Percentiles rank a stretch among this genome's conserved stretches.
phyloP scores from a whole-genome alignment of 257 asterid genomes.

The Solanum clarkiae region DNA sequence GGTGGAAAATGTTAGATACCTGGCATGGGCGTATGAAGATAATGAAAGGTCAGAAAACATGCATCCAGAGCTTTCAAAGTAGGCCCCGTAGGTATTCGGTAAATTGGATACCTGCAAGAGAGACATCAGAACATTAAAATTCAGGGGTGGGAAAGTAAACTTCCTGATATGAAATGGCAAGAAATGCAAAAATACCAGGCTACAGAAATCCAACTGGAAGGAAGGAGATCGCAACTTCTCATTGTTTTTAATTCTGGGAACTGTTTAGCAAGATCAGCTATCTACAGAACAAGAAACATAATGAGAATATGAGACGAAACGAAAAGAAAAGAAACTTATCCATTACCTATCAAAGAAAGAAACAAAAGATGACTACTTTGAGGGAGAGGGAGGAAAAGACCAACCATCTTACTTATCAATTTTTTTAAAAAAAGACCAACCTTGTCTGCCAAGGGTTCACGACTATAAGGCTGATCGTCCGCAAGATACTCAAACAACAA shows the following conservation, averaged over 20 bases:
- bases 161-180: neutral
- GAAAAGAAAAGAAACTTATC: neutral
- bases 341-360: neutral
- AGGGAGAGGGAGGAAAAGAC: neutral
- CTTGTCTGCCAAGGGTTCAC: slow-evolving; percentile 71
- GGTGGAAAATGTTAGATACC: slow-evolving; percentile 23
- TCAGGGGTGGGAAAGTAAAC: neutral
- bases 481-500: slow-evolving; percentile 75
- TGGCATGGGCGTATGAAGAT: slow-evolving; percentile 66
- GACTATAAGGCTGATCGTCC: slow-evolving; percentile 57
- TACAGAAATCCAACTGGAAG: slow-evolving; percentile 92
- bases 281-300: slow-evolving; percentile 27
- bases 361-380: neutral
- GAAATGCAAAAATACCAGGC: slow-evolving; percentile 49
- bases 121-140: neutral
- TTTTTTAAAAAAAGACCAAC: neutral
- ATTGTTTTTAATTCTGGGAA: slow-evolving; percentile 70
- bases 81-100: slow-evolving; percentile 88
- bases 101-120: slow-evolving; percentile 80
- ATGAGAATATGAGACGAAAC: neutral
- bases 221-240: slow-evolving; percentile 75
- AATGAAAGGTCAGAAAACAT: slow-evolving; percentile 87
- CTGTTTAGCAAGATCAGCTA: slow-evolving; percentile 47
- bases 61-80: slow-evolving; percentile 85
- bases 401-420: neutral